Evolutionary conservation across 768 basidiomycete genomes (phyloP).

Genomic region (Myochromella boudieri): DNA sequence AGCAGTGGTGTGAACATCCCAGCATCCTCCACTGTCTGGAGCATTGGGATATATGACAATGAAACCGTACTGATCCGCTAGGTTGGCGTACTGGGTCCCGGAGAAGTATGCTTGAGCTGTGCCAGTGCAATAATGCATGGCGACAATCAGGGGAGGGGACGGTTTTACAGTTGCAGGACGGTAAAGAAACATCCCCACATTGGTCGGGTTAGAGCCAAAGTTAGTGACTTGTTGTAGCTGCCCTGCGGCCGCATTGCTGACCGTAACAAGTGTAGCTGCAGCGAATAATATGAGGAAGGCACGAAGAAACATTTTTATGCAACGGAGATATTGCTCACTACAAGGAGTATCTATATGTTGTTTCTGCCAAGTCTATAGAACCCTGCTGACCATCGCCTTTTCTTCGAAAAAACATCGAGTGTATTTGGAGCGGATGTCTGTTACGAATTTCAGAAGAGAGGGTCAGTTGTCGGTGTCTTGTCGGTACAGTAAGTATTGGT

Average conservation of each 20-base stretch:
- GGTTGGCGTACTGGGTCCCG: conserved; percentile 47
- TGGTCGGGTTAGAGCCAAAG: conserved; percentile 54
- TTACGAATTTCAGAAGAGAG: conserved; percentile 7
- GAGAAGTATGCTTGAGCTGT: conserved; percentile 51
- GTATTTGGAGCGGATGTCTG: background rate
- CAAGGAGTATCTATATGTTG: background rate
- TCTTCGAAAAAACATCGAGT: conserved; percentile 15
- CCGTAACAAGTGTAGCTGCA: conserved; percentile 19
- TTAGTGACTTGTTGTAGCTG: conserved; percentile 40
- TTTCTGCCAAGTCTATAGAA: background rate
- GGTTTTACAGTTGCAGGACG: conserved; percentile 35
- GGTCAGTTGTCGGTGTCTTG: conserved; percentile 1
- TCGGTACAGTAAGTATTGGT: too few relatives aligned
- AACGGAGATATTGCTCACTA: background rate
- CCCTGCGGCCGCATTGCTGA: conserved; percentile 26
- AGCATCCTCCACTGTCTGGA: conserved; percentile 45
- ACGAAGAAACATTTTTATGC: conserved; percentile 13
- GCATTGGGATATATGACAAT: conserved; percentile 52
- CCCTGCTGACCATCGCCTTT: background rate
- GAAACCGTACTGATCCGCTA: conserved; percentile 48
- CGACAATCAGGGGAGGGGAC: conserved; percentile 48
- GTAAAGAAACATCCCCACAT: conserved; percentile 49
- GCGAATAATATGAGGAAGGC: conserved; percentile 11
- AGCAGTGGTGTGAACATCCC: conserved; percentile 49
- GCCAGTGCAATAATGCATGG: conserved; percentile 53